These are phyloP conservation scores for Wickerhamiella sergipiensis DNA, from an alignment of 805 yeast genomes.

Conservation along the genomic window DNA sequence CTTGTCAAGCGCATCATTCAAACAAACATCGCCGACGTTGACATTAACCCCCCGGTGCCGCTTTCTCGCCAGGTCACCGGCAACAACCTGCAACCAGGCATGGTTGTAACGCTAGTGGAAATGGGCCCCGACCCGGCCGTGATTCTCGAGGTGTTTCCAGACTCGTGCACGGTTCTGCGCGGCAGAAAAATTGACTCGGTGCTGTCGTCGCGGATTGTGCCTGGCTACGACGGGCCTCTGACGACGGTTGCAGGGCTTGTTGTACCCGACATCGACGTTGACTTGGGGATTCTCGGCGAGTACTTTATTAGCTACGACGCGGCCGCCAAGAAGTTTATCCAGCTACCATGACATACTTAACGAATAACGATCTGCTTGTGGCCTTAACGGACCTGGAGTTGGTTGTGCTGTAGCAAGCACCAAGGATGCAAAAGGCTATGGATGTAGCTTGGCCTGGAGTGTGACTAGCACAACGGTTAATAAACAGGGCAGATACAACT, in stretches of 20 bases:
- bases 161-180: conserved; percentile 10
- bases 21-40: conserved; percentile 11
- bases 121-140: conserved; percentile 9
- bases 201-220: conserved; percentile 6
- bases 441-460: too few species aligned
- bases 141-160: conserved; percentile 10
- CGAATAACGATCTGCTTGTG: background rate
- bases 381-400: background rate
- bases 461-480: too few species aligned
- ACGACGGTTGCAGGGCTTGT: conserved; percentile 8
- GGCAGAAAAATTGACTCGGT: conserved; percentile 6
- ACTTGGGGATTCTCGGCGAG: conserved; percentile 12
- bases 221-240: conserved; percentile 7
- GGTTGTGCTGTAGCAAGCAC: background rate
- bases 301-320: conserved; percentile 11
- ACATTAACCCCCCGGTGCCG: conserved; percentile 1
- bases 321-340: conserved; percentile 1
- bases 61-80: background rate
- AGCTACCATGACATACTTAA: background rate
- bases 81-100: background rate
- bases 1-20: conserved; percentile 12
- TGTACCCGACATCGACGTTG: conserved; percentile 14
- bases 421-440: too few species aligned
- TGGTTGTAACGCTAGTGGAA: background rate
- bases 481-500: too few species aligned